Percentiles rank a stretch among this genome's conserved stretches.
Conservation (phyloP, 2,329 filamentous ascomycete species). For the Acephala macrosclerotiorum region DNA sequence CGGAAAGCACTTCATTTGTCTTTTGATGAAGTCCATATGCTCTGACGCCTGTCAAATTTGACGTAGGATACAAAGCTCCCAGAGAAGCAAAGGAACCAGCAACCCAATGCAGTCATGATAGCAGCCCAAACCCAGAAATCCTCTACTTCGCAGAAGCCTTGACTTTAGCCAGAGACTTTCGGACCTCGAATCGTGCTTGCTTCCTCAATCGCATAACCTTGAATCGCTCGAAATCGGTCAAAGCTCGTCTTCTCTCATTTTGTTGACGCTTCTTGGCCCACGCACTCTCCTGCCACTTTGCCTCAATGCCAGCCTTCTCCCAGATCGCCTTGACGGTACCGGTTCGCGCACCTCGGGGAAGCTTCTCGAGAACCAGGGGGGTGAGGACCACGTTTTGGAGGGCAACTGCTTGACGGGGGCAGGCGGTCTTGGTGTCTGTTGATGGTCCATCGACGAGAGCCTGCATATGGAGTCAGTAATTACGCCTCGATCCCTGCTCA, state of each 20-base stretch:
- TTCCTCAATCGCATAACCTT: constrained; percentile 99
- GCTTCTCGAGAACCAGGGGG: constrained; percentile 83
- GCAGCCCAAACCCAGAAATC: constrained; percentile 48
- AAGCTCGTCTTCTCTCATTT: constrained; percentile 83
- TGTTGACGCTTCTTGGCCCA: constrained; percentile 95
- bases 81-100: constrained; percentile 65
- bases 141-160: constrained; percentile 76
- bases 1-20: constrained; percentile 35
- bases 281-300: constrained; percentile 89
- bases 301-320: constrained; percentile 90
- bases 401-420: constrained; percentile 86
- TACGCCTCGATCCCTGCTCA: constrained; percentile 17
- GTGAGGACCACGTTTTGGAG: constrained; percentile 89
- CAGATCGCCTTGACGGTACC: constrained; percentile 86
- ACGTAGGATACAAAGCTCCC: constrained; percentile 72
- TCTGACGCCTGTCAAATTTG: constrained; percentile 69
- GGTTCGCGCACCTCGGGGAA: constrained; percentile 85
- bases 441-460: constrained; percentile 96
- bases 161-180: constrained; percentile 95
- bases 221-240: constrained; percentile 99
- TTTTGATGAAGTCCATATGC: constrained; percentile 67
- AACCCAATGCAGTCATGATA: constrained; percentile 58
- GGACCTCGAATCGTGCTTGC: constrained; percentile 98
- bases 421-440: constrained; percentile 77
- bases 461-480: constrained; percentile 57